phyloP scores from a whole-genome alignment of 257 asterid species.

The Penstemon eatonii region DNA sequence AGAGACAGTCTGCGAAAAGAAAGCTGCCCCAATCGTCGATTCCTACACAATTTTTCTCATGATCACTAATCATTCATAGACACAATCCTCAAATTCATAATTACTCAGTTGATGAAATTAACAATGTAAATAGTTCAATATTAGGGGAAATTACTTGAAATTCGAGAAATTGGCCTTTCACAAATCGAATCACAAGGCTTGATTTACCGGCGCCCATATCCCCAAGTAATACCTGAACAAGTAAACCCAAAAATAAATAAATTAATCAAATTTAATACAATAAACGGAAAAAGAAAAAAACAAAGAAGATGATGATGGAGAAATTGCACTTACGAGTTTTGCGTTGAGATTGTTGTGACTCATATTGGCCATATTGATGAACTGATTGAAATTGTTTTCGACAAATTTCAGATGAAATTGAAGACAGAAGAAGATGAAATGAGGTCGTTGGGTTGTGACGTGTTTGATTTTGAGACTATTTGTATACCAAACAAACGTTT shows the following conservation, averaged over 20 bases:
- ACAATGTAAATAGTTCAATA: not conserved
- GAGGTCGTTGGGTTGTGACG: too few species aligned
- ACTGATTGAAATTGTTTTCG: not conserved
- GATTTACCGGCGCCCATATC: slow-evolving; percentile 99
- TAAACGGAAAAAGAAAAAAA: not conserved
- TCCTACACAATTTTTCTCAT: slow-evolving; percentile 43
- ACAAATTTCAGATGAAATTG: not conserved
- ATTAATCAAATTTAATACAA: not conserved
- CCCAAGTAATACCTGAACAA: slow-evolving; percentile 74
- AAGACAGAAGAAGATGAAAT: not conserved
- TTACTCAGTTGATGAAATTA: not conserved
- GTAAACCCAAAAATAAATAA: slow-evolving; percentile 4
- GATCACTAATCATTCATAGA: too few species aligned
- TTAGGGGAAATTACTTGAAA: slow-evolving; percentile 56
- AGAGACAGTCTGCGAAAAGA: slow-evolving; percentile 83
- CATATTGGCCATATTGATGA: slow-evolving; percentile 43
- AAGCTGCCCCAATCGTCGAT: slow-evolving; percentile 97
- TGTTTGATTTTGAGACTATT: too few species aligned
- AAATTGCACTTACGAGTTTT: slow-evolving; percentile 55
- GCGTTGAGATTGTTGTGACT: slow-evolving; percentile 77
- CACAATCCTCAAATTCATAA: not conserved
- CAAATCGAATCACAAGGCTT: slow-evolving; percentile 85
- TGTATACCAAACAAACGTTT: too few species aligned
- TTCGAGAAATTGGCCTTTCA: slow-evolving; percentile 90
- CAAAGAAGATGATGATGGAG: not conserved